These are phyloP conservation scores for Quercus parvula DNA, from an alignment of 306 rosid species.

Conservation along the genomic window DNA sequence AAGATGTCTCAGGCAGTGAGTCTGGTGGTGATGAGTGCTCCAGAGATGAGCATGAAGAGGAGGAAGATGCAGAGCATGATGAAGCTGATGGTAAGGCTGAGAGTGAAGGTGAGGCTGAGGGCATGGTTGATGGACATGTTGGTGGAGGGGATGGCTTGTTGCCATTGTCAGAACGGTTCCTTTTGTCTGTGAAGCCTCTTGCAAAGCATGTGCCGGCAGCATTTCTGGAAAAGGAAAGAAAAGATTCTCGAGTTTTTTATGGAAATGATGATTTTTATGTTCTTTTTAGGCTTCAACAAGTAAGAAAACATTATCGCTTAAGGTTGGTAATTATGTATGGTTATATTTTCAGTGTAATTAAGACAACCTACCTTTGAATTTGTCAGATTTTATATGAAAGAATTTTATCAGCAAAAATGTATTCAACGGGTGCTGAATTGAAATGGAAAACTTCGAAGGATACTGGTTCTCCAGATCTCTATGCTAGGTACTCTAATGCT, in stretches of 20 bases:
- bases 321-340: neutral
- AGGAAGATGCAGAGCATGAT: constrained; percentile 70
- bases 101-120: constrained; percentile 98
- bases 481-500: constrained; percentile 51
- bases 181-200: constrained; percentile 79
- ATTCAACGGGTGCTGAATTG: constrained; percentile 64
- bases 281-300: constrained; percentile 96
- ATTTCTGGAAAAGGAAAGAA: constrained; percentile 48
- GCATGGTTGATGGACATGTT: constrained; percentile 59
- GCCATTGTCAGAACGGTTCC: constrained; percentile 71
- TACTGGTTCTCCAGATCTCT: constrained; percentile 54
- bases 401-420: constrained; percentile 71
- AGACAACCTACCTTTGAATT: constrained; percentile 25
- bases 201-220: constrained; percentile 62
- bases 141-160: constrained; percentile 65
- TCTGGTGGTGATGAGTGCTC: constrained; percentile 92
- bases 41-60: constrained; percentile 75
- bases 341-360: constrained; percentile 11
- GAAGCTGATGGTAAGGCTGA: constrained; percentile 86
- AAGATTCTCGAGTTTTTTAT: constrained; percentile 64
- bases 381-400: constrained; percentile 85
- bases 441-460: constrained; percentile 69
- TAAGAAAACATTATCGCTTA: constrained; percentile 36
- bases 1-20: constrained; percentile 88
- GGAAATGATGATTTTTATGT: constrained; percentile 91